Base-by-base conservation (phyloP, 2,329 filamentous ascomycete genomes). In the Rugonectria rugulosa region DNA sequence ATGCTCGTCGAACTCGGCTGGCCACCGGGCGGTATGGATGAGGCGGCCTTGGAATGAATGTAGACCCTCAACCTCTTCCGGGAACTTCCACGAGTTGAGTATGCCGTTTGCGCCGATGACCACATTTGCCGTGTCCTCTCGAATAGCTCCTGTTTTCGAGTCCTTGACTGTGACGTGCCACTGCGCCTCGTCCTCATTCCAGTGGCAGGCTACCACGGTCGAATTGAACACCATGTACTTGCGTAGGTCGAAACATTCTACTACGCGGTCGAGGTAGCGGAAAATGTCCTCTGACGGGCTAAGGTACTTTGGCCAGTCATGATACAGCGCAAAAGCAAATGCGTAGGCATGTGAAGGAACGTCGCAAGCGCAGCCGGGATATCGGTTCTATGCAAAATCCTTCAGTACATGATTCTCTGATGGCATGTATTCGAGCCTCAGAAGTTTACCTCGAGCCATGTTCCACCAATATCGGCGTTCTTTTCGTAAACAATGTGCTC, bases 401-500 rank as follows among this genome's bases (percentile, higher is more conserved):
- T n/a, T 14, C 4, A 23, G 20, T 6, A 9, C 3, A 14, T 14
- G 10, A 23, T 4, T 12, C 11, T 23, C n/a, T 27, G 24, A 6
- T 6, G 6, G 24, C 40, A 19, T 19, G n/a, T n/a, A n/a, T n/a
- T n/a, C n/a, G n/a, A n/a, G n/a, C n/a, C n/a, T n/a, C n/a, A n/a
- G n/a, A n/a, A n/a, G n/a, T n/a, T n/a, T n/a, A n/a, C n/a, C n/a
- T n/a, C n/a, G n/a, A 49, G 36, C 51, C 51, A 54, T 4, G 43
- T 47, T 12, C 51, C 51, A 9, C 51, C 84, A 65, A 88, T 78
- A 36, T 87, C 83, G 0, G 74, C 65, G 61, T 88, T 88, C 71
- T 88, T 88, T 65, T 88, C 85, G 44, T 83, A 82, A 21, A 88
- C 83, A 47, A 89, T 79, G 1, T 80, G 79, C 0, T 87, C 87